These are phyloP conservation scores for Ulota crispa DNA, from an alignment of 225 moss, liverwort and hornwort genomes.

Conservation along the genomic window DNA sequence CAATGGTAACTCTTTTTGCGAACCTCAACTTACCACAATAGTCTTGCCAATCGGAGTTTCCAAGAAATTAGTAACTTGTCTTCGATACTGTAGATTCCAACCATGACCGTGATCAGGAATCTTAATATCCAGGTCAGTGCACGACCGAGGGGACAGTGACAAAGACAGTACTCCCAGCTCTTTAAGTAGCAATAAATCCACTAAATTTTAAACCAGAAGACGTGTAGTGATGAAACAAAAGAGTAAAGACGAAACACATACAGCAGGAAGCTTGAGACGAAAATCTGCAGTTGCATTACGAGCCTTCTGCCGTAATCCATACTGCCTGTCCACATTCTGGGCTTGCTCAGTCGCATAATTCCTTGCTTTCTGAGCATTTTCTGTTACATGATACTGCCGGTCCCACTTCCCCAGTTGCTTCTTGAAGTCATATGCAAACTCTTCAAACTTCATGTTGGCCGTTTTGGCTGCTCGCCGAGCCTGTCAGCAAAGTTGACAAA, in stretches of 20 bases:
- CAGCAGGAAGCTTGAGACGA: slow-evolving; percentile 78
- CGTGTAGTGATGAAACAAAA: neutral
- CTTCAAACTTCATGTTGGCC: slow-evolving; percentile 75
- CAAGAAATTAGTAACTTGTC: slow-evolving; percentile 72
- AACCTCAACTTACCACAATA: slow-evolving; percentile 59
- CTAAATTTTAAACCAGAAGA: slow-evolving; percentile 1
- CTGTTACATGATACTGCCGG: slow-evolving; percentile 74
- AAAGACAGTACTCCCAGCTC: neutral
- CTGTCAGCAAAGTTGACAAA: slow-evolving; percentile 29
- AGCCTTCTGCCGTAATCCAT: slow-evolving; percentile 77
- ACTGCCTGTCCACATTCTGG: slow-evolving; percentile 84
- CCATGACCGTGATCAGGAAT: slow-evolving; percentile 27
- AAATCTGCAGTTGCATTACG: slow-evolving; percentile 85
- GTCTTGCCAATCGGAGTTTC: slow-evolving; percentile 90
- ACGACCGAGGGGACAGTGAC: neutral
- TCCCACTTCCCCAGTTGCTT: slow-evolving; percentile 73
- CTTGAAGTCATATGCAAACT: slow-evolving; percentile 82
- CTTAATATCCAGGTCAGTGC: neutral
- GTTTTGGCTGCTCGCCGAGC: slow-evolving; percentile 60
- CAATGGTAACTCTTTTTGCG: neutral
- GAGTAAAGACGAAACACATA: slow-evolving; percentile 29
- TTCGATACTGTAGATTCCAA: slow-evolving; percentile 69
- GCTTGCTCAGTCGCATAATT: slow-evolving; percentile 82
- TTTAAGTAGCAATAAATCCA: neutral
- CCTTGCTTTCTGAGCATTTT: slow-evolving; percentile 71